phyloP scores from a whole-genome alignment of 306 rosid species.

The Carpinus fangiana region DNA sequence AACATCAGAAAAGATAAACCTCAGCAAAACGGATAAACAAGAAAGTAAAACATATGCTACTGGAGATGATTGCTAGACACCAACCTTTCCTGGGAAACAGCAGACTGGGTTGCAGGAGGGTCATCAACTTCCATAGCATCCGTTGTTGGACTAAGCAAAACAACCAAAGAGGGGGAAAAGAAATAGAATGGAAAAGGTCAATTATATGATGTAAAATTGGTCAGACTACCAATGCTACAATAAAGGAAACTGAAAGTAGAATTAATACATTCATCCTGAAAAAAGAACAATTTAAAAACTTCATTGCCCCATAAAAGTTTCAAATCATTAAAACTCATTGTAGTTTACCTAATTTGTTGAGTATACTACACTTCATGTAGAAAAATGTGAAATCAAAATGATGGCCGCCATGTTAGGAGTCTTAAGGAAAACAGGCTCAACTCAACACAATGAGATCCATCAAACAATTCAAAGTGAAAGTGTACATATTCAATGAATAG shows the following conservation, averaged over 20 bases:
- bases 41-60: slow-evolving; percentile 8
- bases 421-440: background rate
- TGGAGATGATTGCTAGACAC: slow-evolving; percentile 9
- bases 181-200: slow-evolving; percentile 6
- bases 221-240: background rate
- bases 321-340: background rate
- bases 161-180: background rate
- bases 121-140: slow-evolving; percentile 80
- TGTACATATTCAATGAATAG: background rate
- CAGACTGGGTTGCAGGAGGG: slow-evolving; percentile 49
- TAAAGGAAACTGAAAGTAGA: background rate
- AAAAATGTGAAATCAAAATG: background rate
- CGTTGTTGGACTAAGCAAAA: slow-evolving; percentile 42
- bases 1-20: slow-evolving; percentile 13
- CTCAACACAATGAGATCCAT: background rate
- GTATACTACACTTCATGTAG: background rate
- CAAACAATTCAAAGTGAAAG: background rate
- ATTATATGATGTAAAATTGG: slow-evolving; percentile 14
- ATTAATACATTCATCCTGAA: background rate
- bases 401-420: background rate
- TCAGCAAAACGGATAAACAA: background rate
- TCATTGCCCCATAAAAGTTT: background rate
- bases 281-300: background rate
- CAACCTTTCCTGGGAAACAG: slow-evolving; percentile 73
- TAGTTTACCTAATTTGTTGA: background rate